These are phyloP conservation scores for Boletus bicolor DNA, from an alignment of 768 basidiomycete species.

Conservation along the genomic window DNA sequence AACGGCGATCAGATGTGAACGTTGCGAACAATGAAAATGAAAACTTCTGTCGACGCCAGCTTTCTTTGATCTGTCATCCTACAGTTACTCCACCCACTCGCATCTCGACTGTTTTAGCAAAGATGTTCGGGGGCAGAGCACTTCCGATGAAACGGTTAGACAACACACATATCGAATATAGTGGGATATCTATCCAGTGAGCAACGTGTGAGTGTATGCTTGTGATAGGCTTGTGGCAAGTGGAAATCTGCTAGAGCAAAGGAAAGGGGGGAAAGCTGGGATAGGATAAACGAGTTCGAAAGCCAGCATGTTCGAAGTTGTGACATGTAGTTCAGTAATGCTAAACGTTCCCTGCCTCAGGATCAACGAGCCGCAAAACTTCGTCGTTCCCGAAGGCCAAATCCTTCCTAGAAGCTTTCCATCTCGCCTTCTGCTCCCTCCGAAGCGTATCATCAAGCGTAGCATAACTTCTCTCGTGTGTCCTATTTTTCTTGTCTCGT, in stretches of 20 bases:
- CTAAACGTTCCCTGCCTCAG: slow-evolving; percentile 4
- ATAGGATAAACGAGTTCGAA: background rate
- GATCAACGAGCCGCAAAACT: slow-evolving; percentile 7
- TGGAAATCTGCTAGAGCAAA: background rate
- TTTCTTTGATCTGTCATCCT: slow-evolving; percentile 2
- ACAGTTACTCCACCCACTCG: background rate
- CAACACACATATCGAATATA: background rate
- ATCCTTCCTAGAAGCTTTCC: slow-evolving; percentile 24
- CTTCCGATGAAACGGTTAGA: background rate
- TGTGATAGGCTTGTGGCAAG: background rate
- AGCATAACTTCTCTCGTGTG: slow-evolving; percentile 25
- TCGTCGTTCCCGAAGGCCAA: background rate
- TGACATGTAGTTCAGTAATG: slow-evolving; percentile 2
- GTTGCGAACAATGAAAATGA: slow-evolving; percentile 4
- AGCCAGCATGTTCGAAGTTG: background rate
- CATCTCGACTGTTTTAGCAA: background rate
- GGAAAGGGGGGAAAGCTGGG: too few species aligned
- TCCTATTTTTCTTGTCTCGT: slow-evolving; percentile 24
- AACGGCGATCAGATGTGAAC: slow-evolving; percentile 22
- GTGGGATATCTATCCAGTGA: background rate
- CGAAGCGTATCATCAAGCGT: slow-evolving; percentile 37
- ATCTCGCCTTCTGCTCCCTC: slow-evolving; percentile 35
- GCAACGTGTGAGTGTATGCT: background rate
- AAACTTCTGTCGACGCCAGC: background rate
- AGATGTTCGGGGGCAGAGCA: background rate